phyloP scores from a whole-genome alignment of 2,329 filamentous ascomycete genomes.

The Kalaharituber pfeilii region DNA sequence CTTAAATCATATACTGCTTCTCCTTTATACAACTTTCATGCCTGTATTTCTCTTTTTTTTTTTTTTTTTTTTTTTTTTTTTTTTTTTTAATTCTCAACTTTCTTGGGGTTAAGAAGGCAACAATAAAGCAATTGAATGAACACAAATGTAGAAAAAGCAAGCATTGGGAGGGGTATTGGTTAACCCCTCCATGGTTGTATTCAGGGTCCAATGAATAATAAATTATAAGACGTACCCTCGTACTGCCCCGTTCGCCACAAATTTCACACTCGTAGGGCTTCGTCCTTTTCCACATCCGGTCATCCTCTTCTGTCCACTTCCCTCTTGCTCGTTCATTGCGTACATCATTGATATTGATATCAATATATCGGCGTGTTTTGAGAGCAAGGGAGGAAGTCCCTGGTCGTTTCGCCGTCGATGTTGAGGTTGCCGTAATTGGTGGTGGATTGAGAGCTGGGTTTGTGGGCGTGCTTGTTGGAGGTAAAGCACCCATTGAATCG shows the following conservation, averaged over 20 bases:
- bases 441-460: neutral
- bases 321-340: slow-evolving; percentile 21
- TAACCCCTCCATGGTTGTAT: neutral
- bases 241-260: slow-evolving; percentile 20
- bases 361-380: slow-evolving; percentile 16
- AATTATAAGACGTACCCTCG: slow-evolving; percentile 15
- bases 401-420: neutral
- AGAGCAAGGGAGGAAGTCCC: slow-evolving; percentile 10
- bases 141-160: neutral
- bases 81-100: too few species aligned
- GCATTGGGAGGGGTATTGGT: neutral
- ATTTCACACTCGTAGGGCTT: slow-evolving; percentile 22
- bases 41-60: too few species aligned
- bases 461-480: neutral
- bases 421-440: neutral
- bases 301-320: slow-evolving; percentile 21
- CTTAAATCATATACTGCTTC: too few species aligned
- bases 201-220: neutral
- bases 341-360: slow-evolving; percentile 23
- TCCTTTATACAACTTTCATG: too few species aligned
- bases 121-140: neutral
- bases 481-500: neutral
- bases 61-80: too few species aligned
- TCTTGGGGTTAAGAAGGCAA: too few species aligned
- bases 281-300: slow-evolving; percentile 21